Evolutionary conservation across 2,329 filamentous ascomycete genomes (phyloP), one percentile per base, ranked within the genome.

Genomic region (Cercospora sp.): DNA sequence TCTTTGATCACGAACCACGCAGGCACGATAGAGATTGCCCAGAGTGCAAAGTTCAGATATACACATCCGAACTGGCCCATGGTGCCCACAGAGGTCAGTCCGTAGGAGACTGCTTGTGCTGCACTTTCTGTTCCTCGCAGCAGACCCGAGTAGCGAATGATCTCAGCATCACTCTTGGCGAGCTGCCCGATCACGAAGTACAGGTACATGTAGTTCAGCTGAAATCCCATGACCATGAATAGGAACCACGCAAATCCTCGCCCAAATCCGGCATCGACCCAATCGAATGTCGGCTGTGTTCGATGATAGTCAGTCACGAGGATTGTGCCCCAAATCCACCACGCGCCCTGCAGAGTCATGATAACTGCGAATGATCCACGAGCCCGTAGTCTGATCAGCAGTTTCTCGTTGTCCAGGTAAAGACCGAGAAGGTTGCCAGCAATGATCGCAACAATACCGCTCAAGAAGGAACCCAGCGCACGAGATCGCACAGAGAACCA

Each of bases 171-270:
- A 5, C 83, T 81, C 4, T 82, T 78, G 1, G 90, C 88, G 2
- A 93, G 76, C 72, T 91, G 89, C 3, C 87, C 85, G 31, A 92
- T 86, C 67, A 92, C 81, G 73, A 92, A 92, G 79, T 92, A 89
- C 82, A 92, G 78, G 76, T 88, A 92, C 70, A 92, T 83, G 75
- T 93, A 93, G 76, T 92, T 92, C 7, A 91, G 72, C 78, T 92
- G 90, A 72, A 92, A 92, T 0, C 88, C 87, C 10, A 87, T 79
- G 0, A 88, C 87, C 72, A 91, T 83, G 72, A 93, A 86, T 5
- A 93, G 74, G 76, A 90, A 92, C 18, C 91, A 81, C 0, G 84
- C 86, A 72, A 92, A 93, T 0, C 84, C 88, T 45, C 83, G 82
- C 0, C 89, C 90, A 64, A 93, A 93, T 0, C 88, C 89, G 0